phyloP scores from a whole-genome alignment of 768 basidiomycete genomes.

The Melanogaster broomeanus region DNA sequence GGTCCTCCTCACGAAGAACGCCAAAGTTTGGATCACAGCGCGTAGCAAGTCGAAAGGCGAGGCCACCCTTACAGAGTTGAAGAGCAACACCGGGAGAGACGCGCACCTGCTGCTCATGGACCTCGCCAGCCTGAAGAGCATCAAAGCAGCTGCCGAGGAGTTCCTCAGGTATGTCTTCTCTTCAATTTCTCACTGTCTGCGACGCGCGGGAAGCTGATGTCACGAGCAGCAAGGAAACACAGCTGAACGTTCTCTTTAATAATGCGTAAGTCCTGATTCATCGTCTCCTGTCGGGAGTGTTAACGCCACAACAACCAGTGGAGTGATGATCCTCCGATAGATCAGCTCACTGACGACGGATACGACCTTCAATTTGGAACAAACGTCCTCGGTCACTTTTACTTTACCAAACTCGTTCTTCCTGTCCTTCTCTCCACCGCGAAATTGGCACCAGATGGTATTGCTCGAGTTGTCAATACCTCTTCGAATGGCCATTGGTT shows the following conservation, averaged over 20 bases:
- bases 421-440: constrained; percentile 33
- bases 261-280: constrained; percentile 26
- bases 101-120: constrained; percentile 40
- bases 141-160: constrained; percentile 42
- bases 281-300: not conserved
- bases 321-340: constrained; percentile 32
- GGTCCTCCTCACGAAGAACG: constrained; percentile 28
- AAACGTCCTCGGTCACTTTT: constrained; percentile 38
- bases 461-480: constrained; percentile 38
- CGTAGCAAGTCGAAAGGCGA: constrained; percentile 22
- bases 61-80: constrained; percentile 14
- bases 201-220: not conserved
- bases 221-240: constrained; percentile 16
- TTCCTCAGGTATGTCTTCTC: constrained; percentile 35
- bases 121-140: constrained; percentile 38
- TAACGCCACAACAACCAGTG: constrained; percentile 19
- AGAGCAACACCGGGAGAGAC: constrained; percentile 26
- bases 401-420: constrained; percentile 38
- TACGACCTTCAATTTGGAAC: constrained; percentile 45
- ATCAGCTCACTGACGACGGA: constrained; percentile 36
- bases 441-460: constrained; percentile 32
- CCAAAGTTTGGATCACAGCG: constrained; percentile 31
- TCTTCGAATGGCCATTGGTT: constrained; percentile 29
- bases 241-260: constrained; percentile 28
- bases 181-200: no score